phyloP scores from a whole-genome alignment of 2,329 filamentous ascomycete genomes.

The Seiridium unicorne region DNA sequence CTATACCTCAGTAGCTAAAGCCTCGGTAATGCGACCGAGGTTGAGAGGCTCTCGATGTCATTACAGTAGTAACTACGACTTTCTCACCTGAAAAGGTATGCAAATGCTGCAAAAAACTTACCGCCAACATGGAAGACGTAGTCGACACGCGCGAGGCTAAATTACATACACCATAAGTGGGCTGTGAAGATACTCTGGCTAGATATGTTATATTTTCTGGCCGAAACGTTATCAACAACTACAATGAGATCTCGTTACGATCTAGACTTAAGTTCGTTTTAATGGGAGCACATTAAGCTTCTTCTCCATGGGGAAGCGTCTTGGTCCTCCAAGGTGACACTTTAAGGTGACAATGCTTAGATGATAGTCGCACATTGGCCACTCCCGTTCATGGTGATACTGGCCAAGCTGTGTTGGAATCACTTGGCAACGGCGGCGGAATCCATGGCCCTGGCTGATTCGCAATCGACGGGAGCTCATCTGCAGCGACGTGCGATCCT shows the following conservation, averaged over 20 bases:
- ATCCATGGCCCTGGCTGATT: background rate
- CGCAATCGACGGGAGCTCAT: background rate
- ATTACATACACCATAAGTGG: no score
- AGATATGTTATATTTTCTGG: background rate
- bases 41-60: no score
- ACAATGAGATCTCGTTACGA: background rate
- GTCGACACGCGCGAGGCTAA: no score
- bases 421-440: background rate
- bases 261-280: background rate
- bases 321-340: background rate
- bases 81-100: no score
- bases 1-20: no score
- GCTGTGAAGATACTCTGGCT: background rate
- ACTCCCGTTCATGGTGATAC: background rate
- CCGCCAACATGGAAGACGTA: no score
- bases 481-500: background rate
- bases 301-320: constrained; percentile 1
- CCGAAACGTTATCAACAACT: background rate
- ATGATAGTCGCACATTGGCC: background rate
- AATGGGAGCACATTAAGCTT: background rate
- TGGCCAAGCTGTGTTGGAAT: constrained; percentile 3
- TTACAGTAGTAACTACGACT: no score
- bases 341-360: background rate
- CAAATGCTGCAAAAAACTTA: no score
- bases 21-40: no score